Evolutionary conservation across 257 asterid species (phyloP), one percentile per base, ranked within the genome.

Genomic region (Solanum arcanum): DNA sequence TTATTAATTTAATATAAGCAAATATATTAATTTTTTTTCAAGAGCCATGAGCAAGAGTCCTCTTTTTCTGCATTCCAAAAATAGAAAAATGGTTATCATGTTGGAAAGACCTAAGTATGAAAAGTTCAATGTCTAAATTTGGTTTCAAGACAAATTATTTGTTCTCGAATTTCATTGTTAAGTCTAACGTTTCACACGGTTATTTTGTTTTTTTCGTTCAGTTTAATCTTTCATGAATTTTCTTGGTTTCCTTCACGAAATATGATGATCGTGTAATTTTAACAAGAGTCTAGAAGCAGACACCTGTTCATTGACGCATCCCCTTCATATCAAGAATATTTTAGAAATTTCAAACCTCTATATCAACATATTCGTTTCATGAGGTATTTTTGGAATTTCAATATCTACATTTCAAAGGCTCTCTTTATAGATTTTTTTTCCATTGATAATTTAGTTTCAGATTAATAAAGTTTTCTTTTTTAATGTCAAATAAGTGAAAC

Each of bases 41-140:
- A 18, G 62, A 52, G 62, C 75, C 52, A 75, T 13, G 84, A 77
- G 10, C 33, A 21, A 10, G 23, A 23, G 70, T 29, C 60, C 39
- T 14, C 42, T 10, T 41, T 82, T 83, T 73, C 52, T 56, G 83
- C 78, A 62, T 90, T 74, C 91, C 82, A 83, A 73, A 74, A 69
- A 59, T 90, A 59, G 91, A 37, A 90, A 74, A 87, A 86, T 59
- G 41, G 23, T 86, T 78, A 68, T 86, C 41, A 75, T 80, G 84
- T 86, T 64, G 44, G 21, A 81, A 81, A 46, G 80, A 18, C 72
- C 81, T 42, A 66, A 37, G 52, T 74, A 25, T 46, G 66, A 46
- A 29, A 46, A 9, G 39, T 27, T 46, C 14, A 27, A 27, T 78
- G 25, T 78, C 84, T 78, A 78, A 78, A 46, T 29, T 27, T 46